phyloP scores from a whole-genome alignment of 2,329 filamentous ascomycete genomes.

The Furcasterigmium sp. region DNA sequence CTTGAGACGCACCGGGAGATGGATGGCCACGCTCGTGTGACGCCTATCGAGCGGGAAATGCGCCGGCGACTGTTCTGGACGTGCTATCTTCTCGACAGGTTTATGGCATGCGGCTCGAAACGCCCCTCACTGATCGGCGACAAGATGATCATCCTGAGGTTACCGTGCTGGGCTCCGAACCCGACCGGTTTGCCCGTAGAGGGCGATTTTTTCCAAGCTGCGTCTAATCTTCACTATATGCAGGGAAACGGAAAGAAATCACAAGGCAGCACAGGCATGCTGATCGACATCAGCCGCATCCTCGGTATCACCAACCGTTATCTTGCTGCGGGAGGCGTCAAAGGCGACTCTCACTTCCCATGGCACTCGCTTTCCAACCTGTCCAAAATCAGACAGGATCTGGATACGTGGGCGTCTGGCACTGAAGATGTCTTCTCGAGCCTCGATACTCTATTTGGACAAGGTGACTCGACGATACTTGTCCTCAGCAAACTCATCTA shows the following conservation, averaged over 20 bases:
- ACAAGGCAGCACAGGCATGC: conserved; percentile 72
- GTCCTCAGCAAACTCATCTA: conserved; percentile 84
- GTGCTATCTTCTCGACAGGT: conserved; percentile 83
- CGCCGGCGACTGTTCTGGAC: conserved; percentile 82
- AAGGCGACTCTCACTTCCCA: conserved; percentile 84
- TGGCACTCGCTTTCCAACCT: conserved; percentile 84
- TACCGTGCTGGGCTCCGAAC: conserved; percentile 69
- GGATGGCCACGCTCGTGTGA: conserved; percentile 55
- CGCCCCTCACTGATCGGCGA: conserved; percentile 76
- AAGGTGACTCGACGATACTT: conserved; percentile 70
- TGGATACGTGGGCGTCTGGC: conserved; percentile 80
- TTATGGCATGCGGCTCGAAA: conserved; percentile 74
- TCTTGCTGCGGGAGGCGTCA: conserved; percentile 77
- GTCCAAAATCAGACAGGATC: conserved; percentile 78
- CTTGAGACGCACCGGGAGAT: conserved; percentile 76
- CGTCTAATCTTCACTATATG: conserved; percentile 71
- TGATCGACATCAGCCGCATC: conserved; percentile 80
- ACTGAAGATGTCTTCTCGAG: conserved; percentile 76
- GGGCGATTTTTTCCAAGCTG: conserved; percentile 75
- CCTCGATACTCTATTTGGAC: conserved; percentile 69
- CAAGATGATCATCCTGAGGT: conserved; percentile 66
- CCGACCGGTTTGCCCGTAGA: conserved; percentile 59
- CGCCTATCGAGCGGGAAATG: conserved; percentile 67
- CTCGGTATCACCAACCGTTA: conserved; percentile 81
- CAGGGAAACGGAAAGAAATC: conserved; percentile 63